Base-by-base conservation (phyloP, 73 alveolate genomes). In the Urostyla sp. region DNA sequence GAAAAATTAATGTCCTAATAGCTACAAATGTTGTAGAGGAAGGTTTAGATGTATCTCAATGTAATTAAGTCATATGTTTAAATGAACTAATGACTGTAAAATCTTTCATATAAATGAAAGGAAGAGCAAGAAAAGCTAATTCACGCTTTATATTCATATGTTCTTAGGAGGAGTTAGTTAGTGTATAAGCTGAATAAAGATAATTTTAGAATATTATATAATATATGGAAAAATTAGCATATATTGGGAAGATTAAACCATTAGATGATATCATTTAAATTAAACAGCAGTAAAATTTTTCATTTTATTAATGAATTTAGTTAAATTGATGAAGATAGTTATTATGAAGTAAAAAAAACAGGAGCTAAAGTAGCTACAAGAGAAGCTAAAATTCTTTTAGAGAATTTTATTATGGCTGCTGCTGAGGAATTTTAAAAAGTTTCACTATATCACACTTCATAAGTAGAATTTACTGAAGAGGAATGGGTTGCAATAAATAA, bases 21-120 rank as follows among this genome's bases (percentile, higher is more conserved):
- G 96, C 94, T 43, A 90, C 96, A 30, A 72, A 78, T 80, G 94
- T 88, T 4, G 66, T 90, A 28, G 96, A 90, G 73, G 96, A 90
- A 63, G 96, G 96, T 0, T 46, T 90, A 4, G 96, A 90, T 90
- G 76, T 90, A 38, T 87, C 91, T 44, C 67, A 74, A 34, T 90
- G 96, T 48, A 90, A 87, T 52, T 32, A 79, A 44, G 84, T 91
- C 27, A 38, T 91, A 40, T 78, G 88, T 40, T 84, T 63, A 57
- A 75, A 79, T 67, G 94, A 91, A 58, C 52, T 91, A 18, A 44
- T 74, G 1, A 91, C 60, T 51, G 82, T 86, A 20, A 91, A 91
- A 60, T 53, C 75, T 56, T 91, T 76, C 75, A 76, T 87, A 40
- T 85, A 91, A 59, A 91, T 89, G 43, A 80, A 84, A 50, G 92